Evolutionary conservation across 1,139 yeast genomes (phyloP), one percentile per base, ranked within the genome.

Genomic region (Taiozyma onychis): DNA sequence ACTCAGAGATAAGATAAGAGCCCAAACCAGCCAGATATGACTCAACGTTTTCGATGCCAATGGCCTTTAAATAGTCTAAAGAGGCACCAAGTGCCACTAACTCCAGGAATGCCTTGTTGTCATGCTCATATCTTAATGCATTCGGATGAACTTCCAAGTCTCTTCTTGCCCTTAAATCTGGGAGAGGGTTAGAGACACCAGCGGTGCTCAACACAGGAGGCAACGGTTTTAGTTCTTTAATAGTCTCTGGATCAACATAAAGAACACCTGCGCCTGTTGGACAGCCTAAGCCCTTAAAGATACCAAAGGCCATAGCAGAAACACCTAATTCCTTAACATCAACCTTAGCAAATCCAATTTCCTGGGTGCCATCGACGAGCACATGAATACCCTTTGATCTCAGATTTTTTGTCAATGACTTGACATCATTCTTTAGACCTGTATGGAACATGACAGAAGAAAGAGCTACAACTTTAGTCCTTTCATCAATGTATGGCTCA

Each of bases 381-480:
- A 37, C 41, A 37, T 37, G 41, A 10, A 37, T 37, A 37, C 43
- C 43, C 26, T 16, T 41, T 22, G 43, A 18, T 26, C 32, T 24
- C 22, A 41, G 16, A 2, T 24, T 16, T 9, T 26, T 26, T 8
- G 43, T 26, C 13, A 41, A 18, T 4, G 41, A 37, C 24, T 47
- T 21, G 7, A 18, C 27, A 42, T 49, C 24, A 49, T 28, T n/a
- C 26, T 44, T 24, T 39, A 41, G 1, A 44, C 41, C 35, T 39
- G 22, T 37, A 10, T 44, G 46, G 42, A 37, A 39, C 27, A 44
- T 41, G 14, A 42, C 39, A 30, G 24, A 26, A 11, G 49, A 41
- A 44, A 49, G 4, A 39, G 44, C 46, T 32, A 49, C 48, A 46
- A 46, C 42, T 44, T 49, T 14, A 41, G 39, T 30, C 46, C 18